A percentile compares a stretch with the other conserved stretches of the same genome.
Conservation (phyloP, 2,329 filamentous ascomycete genomes). For the Akanthomyces dipterigenus region DNA sequence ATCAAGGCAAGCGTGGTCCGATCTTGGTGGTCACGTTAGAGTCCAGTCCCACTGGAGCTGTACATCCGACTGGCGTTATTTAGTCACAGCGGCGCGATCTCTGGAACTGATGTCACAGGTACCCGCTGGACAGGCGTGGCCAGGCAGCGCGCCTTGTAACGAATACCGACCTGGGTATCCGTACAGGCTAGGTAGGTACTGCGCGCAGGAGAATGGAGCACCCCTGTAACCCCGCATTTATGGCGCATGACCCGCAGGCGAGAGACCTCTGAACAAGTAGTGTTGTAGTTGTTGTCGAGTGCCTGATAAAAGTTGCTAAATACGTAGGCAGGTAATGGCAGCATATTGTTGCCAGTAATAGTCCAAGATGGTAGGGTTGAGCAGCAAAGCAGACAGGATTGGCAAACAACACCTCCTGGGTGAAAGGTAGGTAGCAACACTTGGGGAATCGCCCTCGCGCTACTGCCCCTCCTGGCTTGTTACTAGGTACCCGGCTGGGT, state of each 20-base stretch:
- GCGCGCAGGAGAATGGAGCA: constrained; percentile 4
- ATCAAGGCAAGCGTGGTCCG: constrained; percentile 9
- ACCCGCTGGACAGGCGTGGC: background rate
- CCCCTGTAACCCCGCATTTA: constrained; percentile 10
- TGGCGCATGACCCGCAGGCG: constrained; percentile 5
- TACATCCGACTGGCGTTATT: constrained; percentile 1
- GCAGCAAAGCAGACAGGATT: background rate
- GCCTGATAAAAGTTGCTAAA: background rate
- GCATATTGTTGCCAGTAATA: background rate
- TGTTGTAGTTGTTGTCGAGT: background rate
- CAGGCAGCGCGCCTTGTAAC: background rate
- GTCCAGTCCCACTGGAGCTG: constrained; percentile 9
- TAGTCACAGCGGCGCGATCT: constrained; percentile 7
- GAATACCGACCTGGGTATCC: no score
- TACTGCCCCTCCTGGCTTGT: background rate
- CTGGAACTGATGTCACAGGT: background rate
- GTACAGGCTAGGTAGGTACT: no score
- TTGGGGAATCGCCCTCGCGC: background rate
- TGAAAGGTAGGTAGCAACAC: background rate
- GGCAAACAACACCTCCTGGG: background rate
- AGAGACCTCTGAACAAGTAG: background rate
- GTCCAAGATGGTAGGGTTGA: background rate
- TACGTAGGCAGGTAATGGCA: background rate
- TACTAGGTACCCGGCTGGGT: background rate
- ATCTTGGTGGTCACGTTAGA: constrained; percentile 13